phyloP scores from a whole-genome alignment of 1,284 basidiomycete species.

The Sporisorium iseilematis-ciliati region DNA sequence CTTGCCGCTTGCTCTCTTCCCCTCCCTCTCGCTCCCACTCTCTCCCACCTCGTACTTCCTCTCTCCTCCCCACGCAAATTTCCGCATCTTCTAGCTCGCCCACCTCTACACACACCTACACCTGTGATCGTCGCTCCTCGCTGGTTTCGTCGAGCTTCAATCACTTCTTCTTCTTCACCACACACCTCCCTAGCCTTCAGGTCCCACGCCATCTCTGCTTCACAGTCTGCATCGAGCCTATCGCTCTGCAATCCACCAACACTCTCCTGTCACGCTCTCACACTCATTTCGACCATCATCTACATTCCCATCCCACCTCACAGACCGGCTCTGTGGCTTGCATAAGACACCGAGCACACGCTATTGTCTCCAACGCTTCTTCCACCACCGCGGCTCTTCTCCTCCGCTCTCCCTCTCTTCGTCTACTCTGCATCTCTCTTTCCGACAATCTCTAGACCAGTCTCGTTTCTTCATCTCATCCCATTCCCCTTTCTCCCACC shows the following conservation, averaged over 20 bases:
- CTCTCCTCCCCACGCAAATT: neutral
- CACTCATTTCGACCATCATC: slow-evolving; percentile 15
- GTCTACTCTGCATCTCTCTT: neutral
- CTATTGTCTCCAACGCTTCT: slow-evolving; percentile 21
- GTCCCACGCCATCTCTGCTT: neutral
- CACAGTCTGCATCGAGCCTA: slow-evolving; percentile 1
- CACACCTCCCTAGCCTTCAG: neutral
- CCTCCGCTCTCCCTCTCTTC: neutral
- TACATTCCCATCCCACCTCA: slow-evolving; percentile 11
- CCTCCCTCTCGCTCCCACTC: neutral
- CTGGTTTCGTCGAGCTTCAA: slow-evolving; percentile 9
- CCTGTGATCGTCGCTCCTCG: slow-evolving; percentile 12
- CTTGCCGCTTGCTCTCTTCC: neutral
- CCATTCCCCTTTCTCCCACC: neutral
- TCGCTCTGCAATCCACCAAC: neutral
- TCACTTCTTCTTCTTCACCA: slow-evolving; percentile 15
- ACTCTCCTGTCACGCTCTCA: neutral
- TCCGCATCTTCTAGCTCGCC: neutral
- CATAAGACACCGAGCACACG: slow-evolving; percentile 8
- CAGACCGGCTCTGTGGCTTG: slow-evolving; percentile 48
- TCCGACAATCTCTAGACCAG: neutral
- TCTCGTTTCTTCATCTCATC: slow-evolving; percentile 5
- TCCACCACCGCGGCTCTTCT: slow-evolving; percentile 1
- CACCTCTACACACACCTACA: too few species aligned
- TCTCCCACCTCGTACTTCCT: neutral